Evolutionary conservation across 345 rosid genomes (phyloP), one percentile per base, ranked within the genome.

Genomic region (Kernera saxatilis): DNA sequence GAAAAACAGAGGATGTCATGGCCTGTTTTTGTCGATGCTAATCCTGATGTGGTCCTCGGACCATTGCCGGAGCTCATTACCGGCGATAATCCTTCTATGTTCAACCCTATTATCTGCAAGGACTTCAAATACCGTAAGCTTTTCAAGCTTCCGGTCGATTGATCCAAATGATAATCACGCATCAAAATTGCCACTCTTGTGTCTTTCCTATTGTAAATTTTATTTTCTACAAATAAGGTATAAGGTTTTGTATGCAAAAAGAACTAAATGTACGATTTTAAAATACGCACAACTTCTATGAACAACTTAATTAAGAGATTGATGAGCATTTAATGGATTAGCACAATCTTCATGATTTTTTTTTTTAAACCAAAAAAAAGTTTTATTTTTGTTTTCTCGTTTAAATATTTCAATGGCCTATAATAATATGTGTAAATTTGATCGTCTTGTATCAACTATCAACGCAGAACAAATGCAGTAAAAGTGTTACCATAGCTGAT

Each of bases 21-120:
- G 98, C 95, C 93, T 0, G 84, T 92, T 11, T 90, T 92, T 77
- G 43, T 90, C 70, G 91, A 88, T 75, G 93, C 98, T 3, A 86
- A 90, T 2, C 36, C 41, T 11, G 90, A 90, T 22, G 50, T 62
- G 44, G 82, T 66, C 36, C 73, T 88, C 1, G 83, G 87, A 1
- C 96, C 95, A 1, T 75, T 84, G 57, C 79, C 84, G 3, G 82
- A 84, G 68, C 86, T 89, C 17, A 69, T 82, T 11, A 21, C 67
- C 56, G 41, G 33, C 2, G 72, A 76, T 13, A 76, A 48, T 45
- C 87, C 88, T 3, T 54, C 91, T 1, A 80, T 76, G 52, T 89
- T 68, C 69, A 89, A 84, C 69, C 23, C 89, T 73, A 81, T 83
- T 59, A 82, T 71, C 15, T 90, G 82, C 73, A 74, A 74, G 66